These are phyloP conservation scores for Phytophthora pistaciae DNA, from an alignment of 352 stramenopile species.

Conservation along the genomic window DNA sequence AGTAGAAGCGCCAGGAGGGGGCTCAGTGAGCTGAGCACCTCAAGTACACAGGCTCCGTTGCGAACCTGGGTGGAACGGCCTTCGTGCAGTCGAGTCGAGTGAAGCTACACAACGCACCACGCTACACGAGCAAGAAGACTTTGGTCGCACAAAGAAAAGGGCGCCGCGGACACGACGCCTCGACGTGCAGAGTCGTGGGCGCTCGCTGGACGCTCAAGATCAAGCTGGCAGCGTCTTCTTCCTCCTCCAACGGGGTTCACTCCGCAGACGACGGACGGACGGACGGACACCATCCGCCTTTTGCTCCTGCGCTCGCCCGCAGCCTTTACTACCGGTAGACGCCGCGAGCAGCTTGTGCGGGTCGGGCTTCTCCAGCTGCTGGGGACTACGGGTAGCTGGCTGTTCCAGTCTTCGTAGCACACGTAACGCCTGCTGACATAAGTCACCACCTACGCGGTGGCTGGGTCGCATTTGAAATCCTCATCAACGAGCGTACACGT, in stretches of 20 bases:
- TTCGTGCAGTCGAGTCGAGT: slow-evolving; percentile 12
- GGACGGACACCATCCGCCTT: slow-evolving; percentile 13
- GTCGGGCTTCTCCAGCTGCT: slow-evolving; percentile 31
- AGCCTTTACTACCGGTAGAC: slow-evolving; percentile 22
- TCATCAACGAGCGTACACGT: neutral
- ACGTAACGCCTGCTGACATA: slow-evolving; percentile 24
- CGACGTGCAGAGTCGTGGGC: slow-evolving; percentile 32
- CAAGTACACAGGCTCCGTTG: slow-evolving; percentile 13
- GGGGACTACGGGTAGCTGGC: slow-evolving; percentile 5
- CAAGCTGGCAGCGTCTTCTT: neutral
- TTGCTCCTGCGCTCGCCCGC: slow-evolving; percentile 2
- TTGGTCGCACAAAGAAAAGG: slow-evolving; percentile 30
- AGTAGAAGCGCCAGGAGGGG: slow-evolving; percentile 8
- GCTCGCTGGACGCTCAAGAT: slow-evolving; percentile 22
- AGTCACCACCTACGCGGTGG: slow-evolving; percentile 28
- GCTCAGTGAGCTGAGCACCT: slow-evolving; percentile 6
- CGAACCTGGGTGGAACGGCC: slow-evolving; percentile 19
- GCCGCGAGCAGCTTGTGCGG: neutral
- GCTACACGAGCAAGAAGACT: neutral
- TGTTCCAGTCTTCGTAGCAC: slow-evolving; percentile 16
- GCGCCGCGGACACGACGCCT: slow-evolving; percentile 22
- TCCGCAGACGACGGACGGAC: neutral
- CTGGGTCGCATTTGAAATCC: slow-evolving; percentile 33
- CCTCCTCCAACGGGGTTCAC: neutral
- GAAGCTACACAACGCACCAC: neutral